Evolutionary conservation across 768 basidiomycete species (phyloP), one percentile per base, ranked within the genome.

Genomic region (Podaxis sp.): DNA sequence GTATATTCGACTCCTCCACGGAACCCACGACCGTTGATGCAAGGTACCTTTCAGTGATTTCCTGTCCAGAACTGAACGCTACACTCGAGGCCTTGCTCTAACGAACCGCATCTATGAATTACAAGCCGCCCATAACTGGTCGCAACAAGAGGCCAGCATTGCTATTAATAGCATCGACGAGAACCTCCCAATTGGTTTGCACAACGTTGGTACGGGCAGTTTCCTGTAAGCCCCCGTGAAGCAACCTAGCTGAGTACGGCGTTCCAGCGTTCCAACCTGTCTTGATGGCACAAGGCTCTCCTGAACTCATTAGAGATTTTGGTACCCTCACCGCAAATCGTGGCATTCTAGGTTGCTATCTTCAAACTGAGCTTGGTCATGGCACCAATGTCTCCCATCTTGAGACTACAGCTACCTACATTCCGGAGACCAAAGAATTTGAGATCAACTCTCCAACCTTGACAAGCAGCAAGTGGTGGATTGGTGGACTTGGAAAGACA

Each of bases 401-500:
- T 22, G 91, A 93, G 71, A 93, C 91, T 0, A 92, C 88, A 0
- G 89, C 89, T 3, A 90, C 87, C 0, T 93, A 86, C 72, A 74
- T 88, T n/a, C 86, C 85, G 0, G 82, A 84, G 33, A 82, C 84
- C 0, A 72, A 81, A 58, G 86, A 90, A 69, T 92, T 93, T 66
- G 88, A 90, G 46, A 84, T 93, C 40, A 81, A 93, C 68, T 89
- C 89, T 0, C 91, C 91, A 0, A 87, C 87, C 0, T 67, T 91
- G 24, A 89, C 89, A 1, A 89, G 88, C 64, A 84, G 78, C 65
- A 93, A 93, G 70, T 93, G 90, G 90, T 93, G 91, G 91, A 83
- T 90, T 58, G 90, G 91, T 7, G 87, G 79, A 4, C 75, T 90
- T 13, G 90, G 86, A 0, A 87, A 85, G 74, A 87, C 86, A 0